These are phyloP conservation scores for Cardiospermum halicacabum DNA, from an alignment of 345 rosid species.

Conservation along the genomic window DNA sequence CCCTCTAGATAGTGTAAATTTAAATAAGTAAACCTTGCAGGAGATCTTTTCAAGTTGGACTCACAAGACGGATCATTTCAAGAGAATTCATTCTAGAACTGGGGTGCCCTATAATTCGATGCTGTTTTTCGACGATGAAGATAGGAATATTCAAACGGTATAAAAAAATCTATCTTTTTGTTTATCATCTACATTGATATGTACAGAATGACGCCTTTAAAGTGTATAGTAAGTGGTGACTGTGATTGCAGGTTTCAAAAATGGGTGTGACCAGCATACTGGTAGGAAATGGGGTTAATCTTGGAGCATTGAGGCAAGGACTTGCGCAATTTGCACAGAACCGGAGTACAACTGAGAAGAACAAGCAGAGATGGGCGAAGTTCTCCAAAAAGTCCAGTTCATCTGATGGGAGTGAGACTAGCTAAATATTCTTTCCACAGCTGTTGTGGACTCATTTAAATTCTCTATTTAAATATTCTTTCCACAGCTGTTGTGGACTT, in stretches of 20 bases:
- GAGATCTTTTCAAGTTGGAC: conserved; percentile 74
- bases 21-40: conserved; percentile 19
- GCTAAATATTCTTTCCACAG: conserved; percentile 20
- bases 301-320: conserved; percentile 76
- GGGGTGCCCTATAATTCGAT: conserved; percentile 56
- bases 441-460: background rate
- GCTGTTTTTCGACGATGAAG: conserved; percentile 85
- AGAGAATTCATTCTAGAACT: conserved; percentile 64
- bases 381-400: conserved; percentile 49
- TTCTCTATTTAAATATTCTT: conserved; percentile 23
- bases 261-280: conserved; percentile 76
- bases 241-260: conserved; percentile 51
- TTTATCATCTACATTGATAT: too few relatives aligned
- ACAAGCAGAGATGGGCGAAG: conserved; percentile 60
- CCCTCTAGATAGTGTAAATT: too few relatives aligned
- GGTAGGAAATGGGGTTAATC: conserved; percentile 63
- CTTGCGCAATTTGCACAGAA: conserved; percentile 59
- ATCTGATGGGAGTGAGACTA: conserved; percentile 28
- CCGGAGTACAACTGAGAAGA: conserved; percentile 40
- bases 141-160: conserved; percentile 69
- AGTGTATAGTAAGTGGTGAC: background rate
- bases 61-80: conserved; percentile 80
- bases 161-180: background rate
- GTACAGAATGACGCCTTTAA: too few relatives aligned
- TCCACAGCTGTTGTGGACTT: background rate